Percentiles rank a stretch among this genome's conserved stretches.
Conservation (phyloP, 2,329 filamentous ascomycete genomes). For the Nigrospora osmanthi region DNA sequence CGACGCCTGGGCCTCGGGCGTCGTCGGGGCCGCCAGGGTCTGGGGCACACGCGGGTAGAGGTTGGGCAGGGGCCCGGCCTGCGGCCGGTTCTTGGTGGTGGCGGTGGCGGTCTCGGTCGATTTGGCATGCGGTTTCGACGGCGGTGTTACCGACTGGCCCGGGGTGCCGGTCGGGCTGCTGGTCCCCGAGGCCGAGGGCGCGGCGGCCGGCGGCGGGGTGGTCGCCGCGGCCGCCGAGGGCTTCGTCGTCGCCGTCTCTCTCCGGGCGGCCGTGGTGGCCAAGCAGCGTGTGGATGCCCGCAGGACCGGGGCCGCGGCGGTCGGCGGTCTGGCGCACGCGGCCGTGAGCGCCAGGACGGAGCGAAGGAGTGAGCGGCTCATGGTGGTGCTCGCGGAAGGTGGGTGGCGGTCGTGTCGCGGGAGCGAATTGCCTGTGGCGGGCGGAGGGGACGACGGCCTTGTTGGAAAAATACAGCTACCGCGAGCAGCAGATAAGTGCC, state of each 20-base stretch:
- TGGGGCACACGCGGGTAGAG: conserved; percentile 7
- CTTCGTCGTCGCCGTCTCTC: too few species aligned
- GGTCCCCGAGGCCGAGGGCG: background rate
- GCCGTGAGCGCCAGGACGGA: conserved; percentile 51
- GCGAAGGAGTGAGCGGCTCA: conserved; percentile 55
- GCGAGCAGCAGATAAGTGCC: too few species aligned
- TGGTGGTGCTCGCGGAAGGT: conserved; percentile 13
- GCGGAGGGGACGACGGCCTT: too few species aligned
- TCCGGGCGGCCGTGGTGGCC: too few species aligned
- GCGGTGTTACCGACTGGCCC: conserved; percentile 1
- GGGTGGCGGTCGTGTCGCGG: too few species aligned
- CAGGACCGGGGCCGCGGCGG: background rate
- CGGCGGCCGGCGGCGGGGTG: conserved; percentile 1
- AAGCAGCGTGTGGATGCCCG: too few species aligned
- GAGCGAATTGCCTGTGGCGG: too few species aligned
- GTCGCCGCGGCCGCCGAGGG: background rate
- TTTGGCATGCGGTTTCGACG: background rate
- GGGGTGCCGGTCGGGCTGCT: conserved; percentile 5
- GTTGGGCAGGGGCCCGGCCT: background rate
- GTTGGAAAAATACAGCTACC: too few species aligned
- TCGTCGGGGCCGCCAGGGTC: conserved; percentile 13
- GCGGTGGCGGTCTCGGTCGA: background rate
- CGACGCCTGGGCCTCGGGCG: conserved; percentile 43
- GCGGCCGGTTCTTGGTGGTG: conserved; percentile 1
- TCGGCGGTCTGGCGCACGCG: conserved; percentile 5